A percentile compares a stretch with the other conserved stretches of the same genome.
phyloP scores from a whole-genome alignment of 306 rosid genomes.

The Begonia loranthoides region DNA sequence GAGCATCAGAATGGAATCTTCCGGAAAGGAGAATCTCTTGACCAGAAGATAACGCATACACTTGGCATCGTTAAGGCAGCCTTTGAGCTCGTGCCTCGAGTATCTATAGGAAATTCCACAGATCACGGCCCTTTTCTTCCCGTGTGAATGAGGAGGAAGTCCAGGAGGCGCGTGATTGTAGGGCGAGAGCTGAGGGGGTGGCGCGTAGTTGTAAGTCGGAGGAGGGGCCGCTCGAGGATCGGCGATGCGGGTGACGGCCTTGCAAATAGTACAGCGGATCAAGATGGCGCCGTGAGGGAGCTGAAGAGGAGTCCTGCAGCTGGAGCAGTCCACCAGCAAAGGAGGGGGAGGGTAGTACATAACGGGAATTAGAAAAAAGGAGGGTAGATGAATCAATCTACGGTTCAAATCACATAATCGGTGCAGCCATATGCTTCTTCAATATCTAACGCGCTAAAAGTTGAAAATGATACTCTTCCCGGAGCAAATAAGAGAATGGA shows the following conservation, averaged over 20 bases:
- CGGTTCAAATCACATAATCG: neutral
- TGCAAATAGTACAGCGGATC: slow-evolving; percentile 28
- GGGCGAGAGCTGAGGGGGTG: neutral
- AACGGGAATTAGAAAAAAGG: neutral
- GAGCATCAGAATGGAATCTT: slow-evolving; percentile 30
- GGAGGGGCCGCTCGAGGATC: neutral
- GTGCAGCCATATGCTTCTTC: no score
- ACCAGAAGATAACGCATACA: slow-evolving; percentile 39
- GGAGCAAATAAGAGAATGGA: neutral
- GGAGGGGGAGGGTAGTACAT: neutral
- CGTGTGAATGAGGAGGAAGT: slow-evolving; percentile 11
- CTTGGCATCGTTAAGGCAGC: slow-evolving; percentile 36
- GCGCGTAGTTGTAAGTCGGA: neutral
- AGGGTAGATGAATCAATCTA: neutral
- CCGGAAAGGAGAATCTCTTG: slow-evolving; percentile 30
- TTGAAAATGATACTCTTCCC: neutral
- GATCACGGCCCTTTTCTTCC: slow-evolving; percentile 31
- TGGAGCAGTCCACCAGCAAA: slow-evolving; percentile 26
- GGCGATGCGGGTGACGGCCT: slow-evolving; percentile 22
- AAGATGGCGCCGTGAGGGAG: slow-evolving; percentile 23
- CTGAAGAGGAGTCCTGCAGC: slow-evolving; percentile 27
- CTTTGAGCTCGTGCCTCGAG: slow-evolving; percentile 24
- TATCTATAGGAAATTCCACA: slow-evolving; percentile 36
- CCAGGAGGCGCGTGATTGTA: slow-evolving; percentile 7
- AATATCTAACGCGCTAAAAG: no score